Conservation (phyloP, 1,139 yeast species). For the Nakaseomyces nivariensis region DNA sequence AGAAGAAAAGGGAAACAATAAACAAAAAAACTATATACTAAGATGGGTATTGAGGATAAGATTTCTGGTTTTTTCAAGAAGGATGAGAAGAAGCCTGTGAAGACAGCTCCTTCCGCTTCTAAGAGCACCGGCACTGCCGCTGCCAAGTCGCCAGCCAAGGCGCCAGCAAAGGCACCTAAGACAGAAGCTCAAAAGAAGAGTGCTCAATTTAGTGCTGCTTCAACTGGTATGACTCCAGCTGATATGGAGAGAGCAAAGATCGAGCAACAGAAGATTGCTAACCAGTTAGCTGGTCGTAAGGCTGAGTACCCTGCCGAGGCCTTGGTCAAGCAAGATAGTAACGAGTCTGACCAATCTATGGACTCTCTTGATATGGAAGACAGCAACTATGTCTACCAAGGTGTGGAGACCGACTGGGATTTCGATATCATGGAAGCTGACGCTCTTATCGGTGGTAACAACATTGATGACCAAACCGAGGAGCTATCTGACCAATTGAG, state of each 20-base stretch:
- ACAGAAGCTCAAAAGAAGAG: not conserved
- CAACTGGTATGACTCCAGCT: not conserved
- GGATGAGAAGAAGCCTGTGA: not conserved
- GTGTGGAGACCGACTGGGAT: constrained; percentile 3
- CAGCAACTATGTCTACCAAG: constrained; percentile 2
- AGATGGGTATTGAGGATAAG: constrained; percentile 2
- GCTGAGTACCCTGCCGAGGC: constrained; percentile 1
- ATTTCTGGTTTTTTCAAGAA: not conserved
- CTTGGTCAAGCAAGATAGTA: not conserved
- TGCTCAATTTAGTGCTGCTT: not conserved
- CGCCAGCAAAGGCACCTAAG: not conserved
- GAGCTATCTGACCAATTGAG: constrained; percentile 1
- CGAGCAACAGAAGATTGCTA: not conserved
- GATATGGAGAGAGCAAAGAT: not conserved
- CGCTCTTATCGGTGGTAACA: constrained; percentile 3
- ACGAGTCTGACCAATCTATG: not conserved
- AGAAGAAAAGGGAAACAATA: no score
- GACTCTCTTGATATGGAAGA: not conserved
- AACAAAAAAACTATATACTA: not conserved
- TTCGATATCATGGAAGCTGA: constrained; percentile 3
- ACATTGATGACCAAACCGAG: not conserved
- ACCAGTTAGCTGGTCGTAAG: not conserved
- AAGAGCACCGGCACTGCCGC: not conserved
- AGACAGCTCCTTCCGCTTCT: not conserved
- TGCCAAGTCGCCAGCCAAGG: not conserved